Conservation (phyloP, 306 rosid species). For the Citrullus colocynthis region DNA sequence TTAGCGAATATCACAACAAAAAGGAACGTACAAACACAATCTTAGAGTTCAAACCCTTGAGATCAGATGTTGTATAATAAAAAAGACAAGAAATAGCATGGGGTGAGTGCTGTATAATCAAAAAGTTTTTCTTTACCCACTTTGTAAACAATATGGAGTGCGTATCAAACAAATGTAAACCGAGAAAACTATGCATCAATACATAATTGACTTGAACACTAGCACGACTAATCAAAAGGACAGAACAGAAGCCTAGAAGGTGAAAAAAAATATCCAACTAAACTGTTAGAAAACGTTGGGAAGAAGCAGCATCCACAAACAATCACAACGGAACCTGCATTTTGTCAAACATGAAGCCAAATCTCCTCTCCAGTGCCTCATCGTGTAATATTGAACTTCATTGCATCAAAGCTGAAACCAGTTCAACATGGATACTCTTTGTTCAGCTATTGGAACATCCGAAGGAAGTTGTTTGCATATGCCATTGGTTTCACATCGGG, state of each 20-base stretch:
- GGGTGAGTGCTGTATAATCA: not conserved
- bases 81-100: not conserved
- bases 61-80: not conserved
- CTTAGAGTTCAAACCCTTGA: not conserved
- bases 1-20: not conserved
- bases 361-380: not conserved
- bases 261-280: not conserved
- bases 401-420: not conserved
- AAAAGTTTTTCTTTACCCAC: not conserved
- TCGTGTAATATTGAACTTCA: not conserved
- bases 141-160: not conserved
- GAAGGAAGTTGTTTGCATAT: conserved; percentile 79
- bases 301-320: not conserved
- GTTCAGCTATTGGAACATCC: conserved; percentile 47
- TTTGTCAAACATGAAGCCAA: not conserved
- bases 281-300: not conserved
- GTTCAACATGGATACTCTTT: not conserved
- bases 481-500: conserved; percentile 99
- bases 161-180: not conserved
- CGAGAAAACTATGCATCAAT: not conserved
- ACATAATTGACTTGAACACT: not conserved
- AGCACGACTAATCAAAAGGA: not conserved
- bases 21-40: not conserved
- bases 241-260: conserved; percentile 1
- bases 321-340: not conserved